Base-by-base conservation (phyloP, 768 basidiomycete genomes). In the Rhizopogon vinicolor region DNA sequence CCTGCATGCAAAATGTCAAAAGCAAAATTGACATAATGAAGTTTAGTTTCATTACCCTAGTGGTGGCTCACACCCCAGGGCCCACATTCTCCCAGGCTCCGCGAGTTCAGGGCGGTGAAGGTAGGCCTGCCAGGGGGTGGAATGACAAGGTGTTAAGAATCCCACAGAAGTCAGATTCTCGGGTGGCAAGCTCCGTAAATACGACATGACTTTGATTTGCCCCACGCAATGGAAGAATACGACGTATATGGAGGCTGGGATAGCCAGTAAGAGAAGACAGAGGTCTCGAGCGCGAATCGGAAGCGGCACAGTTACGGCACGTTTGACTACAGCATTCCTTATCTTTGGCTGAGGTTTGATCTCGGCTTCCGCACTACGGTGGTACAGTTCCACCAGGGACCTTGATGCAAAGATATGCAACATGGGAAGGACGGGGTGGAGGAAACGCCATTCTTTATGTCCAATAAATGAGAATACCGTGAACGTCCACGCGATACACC, bases 371-470 rank as follows among this genome's bases (percentile, higher is more conserved):
- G 22, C 43, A 33, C 39, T 25, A 31, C 53, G 52, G 25, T 14
- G 59, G 40, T 73, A 76, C 2, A 78, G 61, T 53, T 84, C 82
- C 37, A 83, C 75, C 5, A 96, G 71, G 1, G 89, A 84, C 58
- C 83, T 84, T 0, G 92, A 78, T 10, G 89, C 88, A 57, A 97
- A 78, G 19, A 94, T 60, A 61, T 97, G 87, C 41, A 96, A 72
- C 31, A 93, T 70, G 1, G 97, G 95, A 3, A 98, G 76, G 18
- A 98, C 68, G 0, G 96, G 94, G 60, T 98, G 95, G 7, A 98
- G 74, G 73, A 99, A 98, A 7, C 97, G 80, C 93, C 94, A 98
- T 76, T 99, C 97, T 64, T 98, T 98, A 74, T 99, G 97, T 1
- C 89, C 87, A 2, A 89, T 78, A 3, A 89, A 58, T 7, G 96